Conservation (phyloP, 352 stramenopile genomes). For the Globisporangium viniferum region DNA sequence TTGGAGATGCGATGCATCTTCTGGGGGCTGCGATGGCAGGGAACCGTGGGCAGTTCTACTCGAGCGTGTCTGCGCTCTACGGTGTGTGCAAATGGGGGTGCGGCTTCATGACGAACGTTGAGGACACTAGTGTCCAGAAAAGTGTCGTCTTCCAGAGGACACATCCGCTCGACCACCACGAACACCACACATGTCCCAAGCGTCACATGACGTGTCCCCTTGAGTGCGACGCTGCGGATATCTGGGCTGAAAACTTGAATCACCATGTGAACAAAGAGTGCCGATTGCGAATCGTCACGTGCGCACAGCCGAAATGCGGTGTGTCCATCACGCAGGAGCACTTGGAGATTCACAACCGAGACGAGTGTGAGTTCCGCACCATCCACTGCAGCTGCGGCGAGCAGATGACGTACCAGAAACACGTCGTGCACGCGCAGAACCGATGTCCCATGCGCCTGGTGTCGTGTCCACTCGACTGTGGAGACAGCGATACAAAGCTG, state of each 20-base stretch:
- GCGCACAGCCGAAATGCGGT: conserved; percentile 49
- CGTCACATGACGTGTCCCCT: conserved; percentile 44
- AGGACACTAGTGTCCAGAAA: conserved; percentile 26
- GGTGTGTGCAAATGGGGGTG: conserved; percentile 68
- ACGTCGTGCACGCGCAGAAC: conserved; percentile 37
- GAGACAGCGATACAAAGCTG: conserved; percentile 5
- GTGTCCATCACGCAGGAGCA: conserved; percentile 19
- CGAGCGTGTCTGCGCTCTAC: conserved; percentile 36
- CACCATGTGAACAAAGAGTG: conserved; percentile 37
- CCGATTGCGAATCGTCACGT: conserved; percentile 34
- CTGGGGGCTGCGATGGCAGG: conserved; percentile 46
- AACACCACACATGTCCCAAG: conserved; percentile 44
- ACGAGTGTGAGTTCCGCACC: conserved; percentile 44
- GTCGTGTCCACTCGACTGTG: conserved; percentile 47
- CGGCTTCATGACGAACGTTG: conserved; percentile 39
- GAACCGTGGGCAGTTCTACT: conserved; percentile 32
- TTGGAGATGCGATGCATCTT: conserved; percentile 29
- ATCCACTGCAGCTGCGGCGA: conserved; percentile 58
- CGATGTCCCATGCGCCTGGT: conserved; percentile 50
- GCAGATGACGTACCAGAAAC: conserved; percentile 47
- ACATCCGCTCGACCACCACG: conserved; percentile 44
- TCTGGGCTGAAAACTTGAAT: conserved; percentile 53
- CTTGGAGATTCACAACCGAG: conserved; percentile 26
- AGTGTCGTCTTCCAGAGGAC: conserved; percentile 27
- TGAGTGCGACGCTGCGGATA: conserved; percentile 18